A percentile compares a stretch with the other conserved stretches of the same genome.
Conservation (phyloP, 2,329 filamentous ascomycete genomes). For the Magnaporthales sp. region DNA sequence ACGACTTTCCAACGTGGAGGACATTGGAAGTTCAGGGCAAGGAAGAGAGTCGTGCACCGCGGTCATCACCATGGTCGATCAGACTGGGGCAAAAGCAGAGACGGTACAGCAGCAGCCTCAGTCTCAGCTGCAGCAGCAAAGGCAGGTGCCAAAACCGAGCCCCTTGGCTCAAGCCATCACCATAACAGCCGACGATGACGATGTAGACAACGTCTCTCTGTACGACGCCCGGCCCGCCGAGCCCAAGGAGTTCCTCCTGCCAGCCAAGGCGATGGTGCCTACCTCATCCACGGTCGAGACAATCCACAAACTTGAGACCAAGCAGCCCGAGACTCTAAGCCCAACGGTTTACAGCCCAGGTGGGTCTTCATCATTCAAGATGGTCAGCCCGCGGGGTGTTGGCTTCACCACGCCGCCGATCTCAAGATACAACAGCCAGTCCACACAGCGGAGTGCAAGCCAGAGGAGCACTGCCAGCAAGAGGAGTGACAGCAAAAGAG, state of each 20-base stretch:
- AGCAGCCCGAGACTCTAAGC: slow-evolving; percentile 29
- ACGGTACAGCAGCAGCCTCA: neutral
- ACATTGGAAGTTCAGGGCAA: slow-evolving; percentile 30
- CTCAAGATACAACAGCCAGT: slow-evolving; percentile 13
- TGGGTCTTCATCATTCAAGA: slow-evolving; percentile 16
- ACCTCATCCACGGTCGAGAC: neutral
- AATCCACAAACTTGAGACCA: neutral
- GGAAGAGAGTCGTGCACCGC: slow-evolving; percentile 1
- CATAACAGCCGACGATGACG: slow-evolving; percentile 6
- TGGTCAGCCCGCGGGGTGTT: slow-evolving; percentile 34
- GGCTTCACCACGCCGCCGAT: slow-evolving; percentile 25
- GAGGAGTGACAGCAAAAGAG: neutral
- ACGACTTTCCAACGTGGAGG: slow-evolving; percentile 51
- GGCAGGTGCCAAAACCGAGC: slow-evolving; percentile 7
- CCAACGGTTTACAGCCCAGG: slow-evolving; percentile 43
- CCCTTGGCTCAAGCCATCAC: slow-evolving; percentile 8
- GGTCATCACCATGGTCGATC: neutral
- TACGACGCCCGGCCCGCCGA: slow-evolving; percentile 26
- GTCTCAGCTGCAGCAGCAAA: neutral
- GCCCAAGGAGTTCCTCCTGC: slow-evolving; percentile 13
- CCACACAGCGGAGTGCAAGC: neutral
- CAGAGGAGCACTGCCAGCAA: slow-evolving; percentile 4
- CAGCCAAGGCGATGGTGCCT: slow-evolving; percentile 22
- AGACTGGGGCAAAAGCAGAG: slow-evolving; percentile 5
- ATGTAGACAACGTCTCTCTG: slow-evolving; percentile 1